phyloP scores from a whole-genome alignment of 75 land plant genomes.

The Pinus albicaulis region DNA sequence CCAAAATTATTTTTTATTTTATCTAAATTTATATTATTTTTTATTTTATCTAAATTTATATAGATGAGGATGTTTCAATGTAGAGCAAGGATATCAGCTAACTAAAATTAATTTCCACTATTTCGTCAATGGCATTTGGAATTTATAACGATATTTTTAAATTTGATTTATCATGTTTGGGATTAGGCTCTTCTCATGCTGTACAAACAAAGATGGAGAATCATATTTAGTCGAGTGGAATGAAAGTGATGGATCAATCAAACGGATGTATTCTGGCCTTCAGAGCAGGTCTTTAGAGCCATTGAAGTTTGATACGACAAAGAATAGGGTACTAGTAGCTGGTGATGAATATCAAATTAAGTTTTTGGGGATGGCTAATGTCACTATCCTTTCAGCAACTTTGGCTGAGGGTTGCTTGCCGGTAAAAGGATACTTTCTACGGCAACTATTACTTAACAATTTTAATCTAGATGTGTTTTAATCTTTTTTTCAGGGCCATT shows the following conservation, averaged over 20 bases:
- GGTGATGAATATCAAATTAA: conserved; percentile 49
- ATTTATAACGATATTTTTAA: not conserved
- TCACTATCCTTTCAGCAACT: conserved; percentile 31
- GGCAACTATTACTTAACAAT: not conserved
- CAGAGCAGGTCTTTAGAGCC: conserved; percentile 46
- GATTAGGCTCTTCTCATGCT: conserved; percentile 68
- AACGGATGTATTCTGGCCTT: conserved; percentile 49
- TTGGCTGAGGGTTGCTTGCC: conserved; percentile 54
- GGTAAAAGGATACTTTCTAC: not conserved
- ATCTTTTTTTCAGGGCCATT: not conserved
- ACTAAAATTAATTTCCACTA: not conserved
- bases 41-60: too few species aligned
- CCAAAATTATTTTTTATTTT: too few species aligned
- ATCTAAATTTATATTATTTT: too few species aligned
- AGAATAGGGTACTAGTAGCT: conserved; percentile 46
- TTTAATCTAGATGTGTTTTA: not conserved
- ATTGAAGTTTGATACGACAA: conserved; percentile 66
- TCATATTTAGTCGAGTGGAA: conserved; percentile 74
- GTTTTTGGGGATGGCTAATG: conserved; percentile 60
- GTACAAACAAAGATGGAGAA: conserved; percentile 73
- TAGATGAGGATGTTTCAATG: not conserved
- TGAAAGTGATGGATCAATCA: conserved; percentile 71
- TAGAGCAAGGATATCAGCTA: not conserved
- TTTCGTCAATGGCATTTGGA: not conserved
- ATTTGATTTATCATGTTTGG: not conserved